phyloP scores from a whole-genome alignment of 1,284 basidiomycete species.

The Hypsizygus ulmarius region DNA sequence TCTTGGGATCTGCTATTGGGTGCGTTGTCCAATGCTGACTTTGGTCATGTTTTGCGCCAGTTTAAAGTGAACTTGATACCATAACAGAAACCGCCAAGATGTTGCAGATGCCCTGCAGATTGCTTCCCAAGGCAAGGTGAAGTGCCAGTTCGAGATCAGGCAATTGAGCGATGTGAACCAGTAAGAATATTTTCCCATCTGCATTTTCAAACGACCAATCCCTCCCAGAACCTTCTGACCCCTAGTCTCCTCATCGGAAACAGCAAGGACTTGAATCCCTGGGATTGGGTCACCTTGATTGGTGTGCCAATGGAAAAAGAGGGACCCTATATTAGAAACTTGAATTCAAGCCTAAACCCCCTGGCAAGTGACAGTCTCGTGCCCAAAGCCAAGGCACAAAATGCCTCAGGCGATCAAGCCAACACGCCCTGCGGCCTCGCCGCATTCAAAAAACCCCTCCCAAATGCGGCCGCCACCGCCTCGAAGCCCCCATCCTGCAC shows the following conservation, averaged over 20 bases:
- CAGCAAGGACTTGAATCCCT: no score
- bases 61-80: background rate
- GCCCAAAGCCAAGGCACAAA: no score
- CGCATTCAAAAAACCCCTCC: slow-evolving; percentile 67
- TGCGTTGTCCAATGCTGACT: slow-evolving; percentile 23
- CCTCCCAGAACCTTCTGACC: slow-evolving; percentile 17
- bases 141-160: slow-evolving; percentile 47
- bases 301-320: no score
- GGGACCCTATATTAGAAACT: no score
- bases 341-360: no score
- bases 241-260: no score
- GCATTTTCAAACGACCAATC: background rate
- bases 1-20: slow-evolving; percentile 64
- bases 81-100: slow-evolving; percentile 54
- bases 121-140: slow-evolving; percentile 62
- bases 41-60: background rate
- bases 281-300: no score
- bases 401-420: no score
- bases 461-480: slow-evolving; percentile 79
- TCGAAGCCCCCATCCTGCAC: slow-evolving; percentile 84
- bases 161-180: slow-evolving; percentile 48
- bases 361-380: no score
- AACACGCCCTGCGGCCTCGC: slow-evolving; percentile 22
- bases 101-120: slow-evolving; percentile 63
- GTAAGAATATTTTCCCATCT: slow-evolving; percentile 27